phyloP scores from a whole-genome alignment of 139 green algal genomes.

The Dunaliella sp. region DNA sequence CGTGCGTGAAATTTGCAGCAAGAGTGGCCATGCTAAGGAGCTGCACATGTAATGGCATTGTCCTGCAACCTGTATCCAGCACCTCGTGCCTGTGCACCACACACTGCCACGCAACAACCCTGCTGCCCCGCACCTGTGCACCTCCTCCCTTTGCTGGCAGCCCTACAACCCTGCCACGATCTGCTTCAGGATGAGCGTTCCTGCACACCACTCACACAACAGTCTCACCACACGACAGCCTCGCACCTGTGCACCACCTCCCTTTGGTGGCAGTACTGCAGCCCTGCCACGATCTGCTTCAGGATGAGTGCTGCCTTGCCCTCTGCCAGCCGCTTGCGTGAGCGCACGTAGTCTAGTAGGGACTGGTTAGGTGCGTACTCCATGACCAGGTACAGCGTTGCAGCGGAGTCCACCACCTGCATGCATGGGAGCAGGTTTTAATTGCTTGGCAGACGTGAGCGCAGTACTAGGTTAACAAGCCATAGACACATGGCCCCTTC shows the following conservation, averaged over 20 bases:
- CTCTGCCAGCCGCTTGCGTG: constrained; percentile 75
- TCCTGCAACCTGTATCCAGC: no score
- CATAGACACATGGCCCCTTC: background rate
- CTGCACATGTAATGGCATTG: no score
- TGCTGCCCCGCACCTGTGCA: constrained; percentile 34
- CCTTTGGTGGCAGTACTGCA: constrained; percentile 77
- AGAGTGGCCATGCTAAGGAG: no score
- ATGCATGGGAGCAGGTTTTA: background rate
- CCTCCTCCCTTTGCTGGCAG: constrained; percentile 73
- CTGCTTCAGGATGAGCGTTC: constrained; percentile 72
- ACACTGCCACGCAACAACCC: no score
- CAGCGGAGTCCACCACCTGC: constrained; percentile 63
- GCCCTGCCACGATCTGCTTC: constrained; percentile 63
- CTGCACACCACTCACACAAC: no score
- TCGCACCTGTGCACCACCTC: constrained; percentile 55
- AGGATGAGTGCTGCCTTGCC: constrained; percentile 68
- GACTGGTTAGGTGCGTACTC: constrained; percentile 77
- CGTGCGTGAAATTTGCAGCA: no score
- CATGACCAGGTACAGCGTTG: constrained; percentile 83
- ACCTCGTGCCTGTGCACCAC: no score
- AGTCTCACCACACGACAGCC: background rate
- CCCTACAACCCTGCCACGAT: constrained; percentile 69
- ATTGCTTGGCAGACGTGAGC: background rate
- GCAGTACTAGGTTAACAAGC: background rate
- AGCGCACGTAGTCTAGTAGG: constrained; percentile 85